Evolutionary conservation across 2,329 filamentous ascomycete species (phyloP).

Genomic region (Boeremia exigua): DNA sequence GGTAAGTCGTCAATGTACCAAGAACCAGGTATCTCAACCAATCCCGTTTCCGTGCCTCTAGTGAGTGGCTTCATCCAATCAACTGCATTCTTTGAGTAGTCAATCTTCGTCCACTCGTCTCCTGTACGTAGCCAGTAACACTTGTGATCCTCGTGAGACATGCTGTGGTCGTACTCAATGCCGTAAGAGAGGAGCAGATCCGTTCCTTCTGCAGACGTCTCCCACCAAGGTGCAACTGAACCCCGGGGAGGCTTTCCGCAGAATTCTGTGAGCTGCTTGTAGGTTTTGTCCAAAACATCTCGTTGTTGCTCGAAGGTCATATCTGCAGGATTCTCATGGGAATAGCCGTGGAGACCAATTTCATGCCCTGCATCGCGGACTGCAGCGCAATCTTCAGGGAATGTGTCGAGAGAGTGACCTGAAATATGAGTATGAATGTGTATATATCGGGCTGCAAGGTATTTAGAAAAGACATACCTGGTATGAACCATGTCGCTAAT

Average conservation of each 20-base stretch:
- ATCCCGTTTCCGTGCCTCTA: constrained; percentile 64
- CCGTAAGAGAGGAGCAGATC: constrained; percentile 69
- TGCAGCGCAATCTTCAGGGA: constrained; percentile 67
- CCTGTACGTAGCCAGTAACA: constrained; percentile 68
- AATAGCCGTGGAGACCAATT: constrained; percentile 73
- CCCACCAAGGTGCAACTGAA: constrained; percentile 78
- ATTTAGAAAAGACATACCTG: constrained; percentile 26
- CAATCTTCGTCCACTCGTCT: constrained; percentile 71
- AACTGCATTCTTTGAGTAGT: constrained; percentile 66
- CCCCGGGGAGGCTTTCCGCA: constrained; percentile 73
- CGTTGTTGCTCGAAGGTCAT: constrained; percentile 78
- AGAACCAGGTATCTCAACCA: constrained; percentile 66
- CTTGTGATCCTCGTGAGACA: constrained; percentile 69
- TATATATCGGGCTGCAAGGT: no score
- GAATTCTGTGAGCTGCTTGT: constrained; percentile 72
- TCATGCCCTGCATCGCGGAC: constrained; percentile 69
- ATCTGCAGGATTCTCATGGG: constrained; percentile 73
- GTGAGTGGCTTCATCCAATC: constrained; percentile 71
- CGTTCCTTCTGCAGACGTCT: constrained; percentile 70
- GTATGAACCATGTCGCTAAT: constrained; percentile 71
- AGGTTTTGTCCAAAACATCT: constrained; percentile 77
- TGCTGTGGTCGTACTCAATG: constrained; percentile 72
- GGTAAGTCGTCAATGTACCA: constrained; percentile 47
- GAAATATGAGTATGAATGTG: background rate
- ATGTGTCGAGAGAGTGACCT: constrained; percentile 67